These are phyloP conservation scores for Lepidium sativum DNA, from an alignment of 345 rosid genomes.

Conservation along the genomic window DNA sequence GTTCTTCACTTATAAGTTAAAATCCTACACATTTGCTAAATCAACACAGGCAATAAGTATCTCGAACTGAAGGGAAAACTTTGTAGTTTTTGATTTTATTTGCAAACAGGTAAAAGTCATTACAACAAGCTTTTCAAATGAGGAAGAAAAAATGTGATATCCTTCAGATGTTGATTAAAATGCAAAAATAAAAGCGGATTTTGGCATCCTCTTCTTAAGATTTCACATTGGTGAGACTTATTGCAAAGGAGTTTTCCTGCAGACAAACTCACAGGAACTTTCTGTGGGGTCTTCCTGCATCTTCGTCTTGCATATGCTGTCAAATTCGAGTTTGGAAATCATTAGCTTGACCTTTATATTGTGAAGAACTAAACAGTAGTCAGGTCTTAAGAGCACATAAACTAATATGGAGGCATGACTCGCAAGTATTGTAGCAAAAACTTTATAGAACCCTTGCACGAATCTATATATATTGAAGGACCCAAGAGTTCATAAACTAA, in stretches of 20 bases:
- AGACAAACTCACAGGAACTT: slow-evolving; percentile 51
- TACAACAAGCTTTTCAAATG: slow-evolving; percentile 1
- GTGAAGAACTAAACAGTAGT: not conserved
- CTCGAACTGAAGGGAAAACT: not conserved
- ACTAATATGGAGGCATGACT: not conserved
- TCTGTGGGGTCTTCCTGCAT: slow-evolving; percentile 75
- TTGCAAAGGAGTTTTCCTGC: not conserved
- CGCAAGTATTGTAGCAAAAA: not conserved
- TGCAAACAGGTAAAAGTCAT: slow-evolving; percentile 1
- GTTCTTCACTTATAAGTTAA: not conserved
- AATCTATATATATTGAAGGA: not conserved
- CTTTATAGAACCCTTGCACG: not conserved
- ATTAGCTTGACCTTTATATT: not conserved
- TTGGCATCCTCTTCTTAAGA: not conserved
- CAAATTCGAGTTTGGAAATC: not conserved
- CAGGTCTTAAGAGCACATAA: not conserved
- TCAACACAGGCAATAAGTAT: not conserved
- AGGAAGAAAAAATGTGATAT: not conserved
- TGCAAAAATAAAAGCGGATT: not conserved
- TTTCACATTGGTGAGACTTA: slow-evolving; percentile 6
- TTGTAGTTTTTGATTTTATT: not conserved
- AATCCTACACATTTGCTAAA: not conserved
- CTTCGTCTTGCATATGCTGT: slow-evolving; percentile 95
- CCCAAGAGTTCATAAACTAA: not conserved
- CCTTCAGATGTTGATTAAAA: slow-evolving; percentile 7